Conservation (phyloP, 306 rosid genomes). For the Aeschynomene evenia region DNA sequence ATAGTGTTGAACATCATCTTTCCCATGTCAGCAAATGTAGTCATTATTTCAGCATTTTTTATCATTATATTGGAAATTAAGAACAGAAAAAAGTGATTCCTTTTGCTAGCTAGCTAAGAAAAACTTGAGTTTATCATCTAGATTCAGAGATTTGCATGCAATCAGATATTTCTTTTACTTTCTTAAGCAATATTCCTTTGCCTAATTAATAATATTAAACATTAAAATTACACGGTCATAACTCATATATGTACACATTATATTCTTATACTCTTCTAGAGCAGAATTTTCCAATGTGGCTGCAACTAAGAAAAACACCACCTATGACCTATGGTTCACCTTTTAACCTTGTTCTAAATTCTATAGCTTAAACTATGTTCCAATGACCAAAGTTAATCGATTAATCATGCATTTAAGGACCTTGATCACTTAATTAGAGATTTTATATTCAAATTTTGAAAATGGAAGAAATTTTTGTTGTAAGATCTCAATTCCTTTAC, state of each 20-base stretch:
- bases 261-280: conserved; percentile 26
- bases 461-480: no score
- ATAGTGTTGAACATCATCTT: neutral
- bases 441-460: no score
- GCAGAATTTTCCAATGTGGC: conserved; percentile 39
- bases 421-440: no score
- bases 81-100: conserved; percentile 10
- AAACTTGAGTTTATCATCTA: conserved; percentile 17
- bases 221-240: conserved; percentile 4
- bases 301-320: conserved; percentile 10
- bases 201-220: neutral
- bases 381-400: no score
- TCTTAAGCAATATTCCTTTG: conserved; percentile 8
- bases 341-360: neutral
- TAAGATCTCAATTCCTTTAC: no score
- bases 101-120: no score
- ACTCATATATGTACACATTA: neutral
- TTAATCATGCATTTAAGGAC: no score
- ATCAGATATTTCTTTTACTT: conserved; percentile 16
- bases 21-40: conserved; percentile 11
- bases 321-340: neutral
- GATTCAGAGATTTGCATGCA: conserved; percentile 24
- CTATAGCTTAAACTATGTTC: neutral
- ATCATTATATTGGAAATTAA: neutral
- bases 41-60: conserved; percentile 10